Evolutionary conservation across 75 land plant species (phyloP).

Genomic region (Selaginella tamariscina): DNA sequence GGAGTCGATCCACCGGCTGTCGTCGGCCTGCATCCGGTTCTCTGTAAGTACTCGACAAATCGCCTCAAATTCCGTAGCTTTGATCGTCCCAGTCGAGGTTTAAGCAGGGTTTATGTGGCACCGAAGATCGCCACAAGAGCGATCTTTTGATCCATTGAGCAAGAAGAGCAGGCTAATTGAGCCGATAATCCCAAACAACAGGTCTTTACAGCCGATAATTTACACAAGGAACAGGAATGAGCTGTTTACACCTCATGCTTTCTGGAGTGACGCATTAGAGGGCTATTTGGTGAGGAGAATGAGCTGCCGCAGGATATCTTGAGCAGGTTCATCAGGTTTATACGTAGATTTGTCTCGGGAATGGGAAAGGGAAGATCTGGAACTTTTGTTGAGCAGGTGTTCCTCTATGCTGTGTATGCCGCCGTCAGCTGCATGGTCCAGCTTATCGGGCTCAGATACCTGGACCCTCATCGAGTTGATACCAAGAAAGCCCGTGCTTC

Average conservation of each 20-base stretch:
- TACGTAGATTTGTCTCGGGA: background rate
- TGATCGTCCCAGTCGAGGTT: no score
- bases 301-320: slow-evolving; percentile 21
- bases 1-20: no score
- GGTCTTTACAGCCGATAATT: no score
- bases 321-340: background rate
- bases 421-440: slow-evolving; percentile 71
- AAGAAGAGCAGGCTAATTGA: no score
- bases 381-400: slow-evolving; percentile 47
- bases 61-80: background rate
- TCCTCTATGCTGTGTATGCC: slow-evolving; percentile 75
- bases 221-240: background rate
- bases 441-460: slow-evolving; percentile 55
- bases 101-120: background rate
- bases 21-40: no score
- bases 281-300: background rate
- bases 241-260: background rate
- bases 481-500: slow-evolving; percentile 72
- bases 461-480: slow-evolving; percentile 62
- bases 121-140: background rate
- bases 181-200: no score
- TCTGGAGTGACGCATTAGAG: background rate
- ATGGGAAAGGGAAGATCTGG: background rate
- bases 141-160: background rate
- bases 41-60: background rate